These are phyloP conservation scores for Trichophyton simii DNA, from an alignment of 2,329 filamentous ascomycete genomes.

Conservation along the genomic window DNA sequence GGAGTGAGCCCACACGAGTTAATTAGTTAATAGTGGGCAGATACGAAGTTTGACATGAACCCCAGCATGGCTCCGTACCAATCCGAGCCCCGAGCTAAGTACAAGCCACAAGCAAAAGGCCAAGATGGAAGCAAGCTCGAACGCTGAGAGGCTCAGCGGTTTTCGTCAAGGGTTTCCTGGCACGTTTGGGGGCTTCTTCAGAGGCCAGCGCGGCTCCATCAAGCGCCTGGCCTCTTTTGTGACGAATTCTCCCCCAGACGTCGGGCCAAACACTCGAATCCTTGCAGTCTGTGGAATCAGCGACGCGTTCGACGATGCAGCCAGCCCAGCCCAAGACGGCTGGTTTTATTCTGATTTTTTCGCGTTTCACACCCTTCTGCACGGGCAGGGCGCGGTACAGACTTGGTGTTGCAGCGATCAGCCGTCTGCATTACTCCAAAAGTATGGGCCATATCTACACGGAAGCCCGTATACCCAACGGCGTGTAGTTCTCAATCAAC, in stretches of 20 bases:
- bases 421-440: conserved; percentile 6
- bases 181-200: neutral
- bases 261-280: conserved; percentile 2
- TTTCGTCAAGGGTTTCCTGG: neutral
- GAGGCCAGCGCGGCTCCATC: neutral
- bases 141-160: neutral
- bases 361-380: conserved; percentile 10
- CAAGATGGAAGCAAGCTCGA: neutral
- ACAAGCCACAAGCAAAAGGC: neutral
- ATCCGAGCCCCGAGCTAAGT: too few species aligned
- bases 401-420: conserved; percentile 9
- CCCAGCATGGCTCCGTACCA: too few species aligned
- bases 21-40: too few species aligned
- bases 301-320: neutral
- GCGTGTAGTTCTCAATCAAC: conserved; percentile 7
- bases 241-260: conserved; percentile 1
- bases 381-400: conserved; percentile 6
- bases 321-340: conserved; percentile 4
- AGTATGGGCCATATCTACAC: conserved; percentile 8
- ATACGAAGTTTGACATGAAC: too few species aligned
- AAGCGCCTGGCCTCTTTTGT: neutral
- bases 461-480: conserved; percentile 3
- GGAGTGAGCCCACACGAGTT: too few species aligned
- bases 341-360: conserved; percentile 13
- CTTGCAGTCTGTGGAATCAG: conserved; percentile 9